Percentiles rank a stretch among this genome's conserved stretches.
Conservation (phyloP, 1,284 basidiomycete genomes). For the Neonothopanus nambi region DNA sequence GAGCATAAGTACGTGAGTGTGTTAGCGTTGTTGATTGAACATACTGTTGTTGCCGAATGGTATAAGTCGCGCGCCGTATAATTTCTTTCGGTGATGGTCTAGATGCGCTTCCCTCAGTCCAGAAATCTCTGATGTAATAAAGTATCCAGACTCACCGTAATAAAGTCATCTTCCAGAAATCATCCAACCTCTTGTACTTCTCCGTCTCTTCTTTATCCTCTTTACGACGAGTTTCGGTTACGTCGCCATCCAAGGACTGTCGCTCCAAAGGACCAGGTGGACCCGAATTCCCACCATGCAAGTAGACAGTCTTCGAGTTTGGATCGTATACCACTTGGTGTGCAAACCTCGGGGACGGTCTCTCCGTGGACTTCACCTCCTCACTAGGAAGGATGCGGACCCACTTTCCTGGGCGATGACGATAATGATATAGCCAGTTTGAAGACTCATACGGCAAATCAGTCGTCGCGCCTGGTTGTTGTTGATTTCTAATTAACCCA, state of each 20-base stretch:
- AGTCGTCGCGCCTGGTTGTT: conserved; percentile 40
- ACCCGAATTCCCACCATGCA: conserved; percentile 75
- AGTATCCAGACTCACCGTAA: conserved; percentile 46
- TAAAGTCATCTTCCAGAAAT: conserved; percentile 75
- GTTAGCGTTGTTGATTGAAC: conserved; percentile 22
- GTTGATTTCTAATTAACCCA: conserved; percentile 51
- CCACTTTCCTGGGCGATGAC: conserved; percentile 61
- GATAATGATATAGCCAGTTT: conserved; percentile 68
- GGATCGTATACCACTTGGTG: conserved; percentile 76
- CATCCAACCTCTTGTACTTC: conserved; percentile 58
- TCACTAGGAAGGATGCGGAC: conserved; percentile 44
- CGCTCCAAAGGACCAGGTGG: conserved; percentile 23
- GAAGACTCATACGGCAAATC: conserved; percentile 49
- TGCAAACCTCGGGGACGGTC: conserved; percentile 63
- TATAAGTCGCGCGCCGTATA: conserved; percentile 58
- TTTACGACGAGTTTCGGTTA: conserved; percentile 16
- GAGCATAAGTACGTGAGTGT: neutral
- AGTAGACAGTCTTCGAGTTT: conserved; percentile 52
- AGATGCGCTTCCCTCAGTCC: neutral
- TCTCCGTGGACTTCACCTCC: conserved; percentile 24
- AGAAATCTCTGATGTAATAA: neutral
- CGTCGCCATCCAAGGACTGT: conserved; percentile 22
- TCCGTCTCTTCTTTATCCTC: conserved; percentile 17
- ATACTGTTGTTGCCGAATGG: conserved; percentile 70
- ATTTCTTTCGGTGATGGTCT: conserved; percentile 63